Evolutionary conservation across 1,139 yeast species (phyloP).

Genomic region (Kodamaea suecica): DNA sequence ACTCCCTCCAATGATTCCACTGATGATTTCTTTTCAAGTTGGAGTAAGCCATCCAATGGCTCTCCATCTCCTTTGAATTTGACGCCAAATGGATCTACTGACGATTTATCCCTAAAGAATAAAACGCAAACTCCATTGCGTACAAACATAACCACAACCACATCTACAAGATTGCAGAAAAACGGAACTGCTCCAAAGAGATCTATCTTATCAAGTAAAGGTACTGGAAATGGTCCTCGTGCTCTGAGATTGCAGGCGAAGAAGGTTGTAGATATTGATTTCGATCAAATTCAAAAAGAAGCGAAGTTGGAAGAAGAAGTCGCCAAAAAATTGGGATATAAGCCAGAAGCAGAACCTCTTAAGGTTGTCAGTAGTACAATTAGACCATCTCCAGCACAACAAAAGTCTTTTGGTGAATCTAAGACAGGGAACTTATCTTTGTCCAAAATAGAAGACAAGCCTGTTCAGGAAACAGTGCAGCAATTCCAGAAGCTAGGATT

Average conservation of each 20-base stretch:
- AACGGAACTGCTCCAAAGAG: slow-evolving; percentile 30
- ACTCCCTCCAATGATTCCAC: slow-evolving; percentile 44
- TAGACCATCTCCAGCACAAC: too few species aligned
- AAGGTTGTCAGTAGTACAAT: too few species aligned
- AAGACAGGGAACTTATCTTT: slow-evolving; percentile 15
- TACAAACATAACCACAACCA: slow-evolving; percentile 17
- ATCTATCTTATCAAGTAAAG: slow-evolving; percentile 33
- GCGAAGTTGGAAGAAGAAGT: slow-evolving; percentile 83
- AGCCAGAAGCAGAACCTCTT: slow-evolving; percentile 47
- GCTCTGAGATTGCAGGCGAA: slow-evolving; percentile 52
- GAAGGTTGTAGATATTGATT: slow-evolving; percentile 66
- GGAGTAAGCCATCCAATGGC: slow-evolving; percentile 70
- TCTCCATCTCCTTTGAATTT: slow-evolving; percentile 54
- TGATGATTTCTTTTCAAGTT: slow-evolving; percentile 87
- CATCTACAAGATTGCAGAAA: slow-evolving; percentile 24
- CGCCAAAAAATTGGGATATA: slow-evolving; percentile 68
- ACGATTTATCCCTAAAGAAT: slow-evolving; percentile 26
- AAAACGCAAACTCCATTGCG: slow-evolving; percentile 18
- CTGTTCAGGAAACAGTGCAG: slow-evolving; percentile 61
- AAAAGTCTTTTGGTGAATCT: too few species aligned
- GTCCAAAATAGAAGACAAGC: slow-evolving; percentile 16
- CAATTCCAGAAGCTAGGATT: slow-evolving; percentile 78
- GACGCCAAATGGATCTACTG: slow-evolving; percentile 47
- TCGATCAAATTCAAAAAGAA: slow-evolving; percentile 85
- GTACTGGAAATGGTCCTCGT: slow-evolving; percentile 47